Evolutionary conservation across 2,329 filamentous ascomycete genomes (phyloP), one percentile per base, ranked within the genome.

Genomic region (Hypomyces perniciosus): DNA sequence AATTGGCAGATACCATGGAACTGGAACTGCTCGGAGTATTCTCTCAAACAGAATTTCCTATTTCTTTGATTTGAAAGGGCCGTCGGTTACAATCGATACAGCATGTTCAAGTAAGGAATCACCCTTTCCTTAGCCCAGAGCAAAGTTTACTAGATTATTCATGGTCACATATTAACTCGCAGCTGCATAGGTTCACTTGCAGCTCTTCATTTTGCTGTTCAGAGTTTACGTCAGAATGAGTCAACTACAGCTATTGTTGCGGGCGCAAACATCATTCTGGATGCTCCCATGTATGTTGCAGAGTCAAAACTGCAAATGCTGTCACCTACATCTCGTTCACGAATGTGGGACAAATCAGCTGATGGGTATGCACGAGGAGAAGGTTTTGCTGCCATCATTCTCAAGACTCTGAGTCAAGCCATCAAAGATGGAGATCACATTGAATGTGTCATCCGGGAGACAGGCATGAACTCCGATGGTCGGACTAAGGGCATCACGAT

Each of bases 81-180:
- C 75, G 0, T 73, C 70, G 4, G 63, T 77, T 56, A 75, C 74
- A 1, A 64, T 78, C 2, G 74, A 79, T 51, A 79, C 76, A 0
- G 77, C 72, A 1, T 80, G 77, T 53, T 78, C 75, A 0, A 68
- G 70, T 9, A 72, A 69, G n/a, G n/a, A n/a, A n/a, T n/a, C n/a
- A n/a, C n/a, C n/a, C n/a, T n/a, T n/a, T n/a, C n/a, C n/a, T n/a
- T n/a, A n/a, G n/a, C n/a, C n/a, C n/a, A n/a, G n/a, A n/a, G n/a
- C n/a, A n/a, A n/a, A n/a, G n/a, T n/a, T n/a, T n/a, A n/a, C n/a
- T n/a, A n/a, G n/a, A n/a, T n/a, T n/a, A n/a, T n/a, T n/a, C n/a
- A n/a, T n/a, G n/a, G n/a, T n/a, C n/a, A n/a, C n/a, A n/a, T n/a
- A n/a, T n/a, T n/a, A n/a, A n/a, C n/a, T n/a, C n/a, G n/a, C n/a